Percentiles rank a stretch among this genome's conserved stretches.
phyloP scores from a whole-genome alignment of 495 filamentous ascomycete genomes.

The Xylaria scruposa region DNA sequence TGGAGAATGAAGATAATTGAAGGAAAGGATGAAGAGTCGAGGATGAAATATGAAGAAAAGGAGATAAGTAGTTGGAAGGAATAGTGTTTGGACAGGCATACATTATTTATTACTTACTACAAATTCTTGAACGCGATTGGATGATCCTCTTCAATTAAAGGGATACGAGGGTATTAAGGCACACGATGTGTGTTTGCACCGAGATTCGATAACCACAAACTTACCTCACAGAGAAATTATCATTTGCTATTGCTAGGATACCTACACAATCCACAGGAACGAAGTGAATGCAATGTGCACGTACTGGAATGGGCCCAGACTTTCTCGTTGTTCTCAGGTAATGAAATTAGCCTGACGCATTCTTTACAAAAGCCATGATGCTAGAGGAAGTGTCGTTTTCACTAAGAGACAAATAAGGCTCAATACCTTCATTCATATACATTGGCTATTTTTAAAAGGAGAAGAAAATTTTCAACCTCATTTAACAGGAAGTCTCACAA shows the following conservation, averaged over 20 bases:
- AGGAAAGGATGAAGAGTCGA: neutral
- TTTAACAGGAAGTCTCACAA: neutral
- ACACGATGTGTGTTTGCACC: neutral
- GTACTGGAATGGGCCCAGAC: neutral
- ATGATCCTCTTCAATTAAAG: neutral
- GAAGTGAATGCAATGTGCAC: neutral
- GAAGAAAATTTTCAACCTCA: neutral
- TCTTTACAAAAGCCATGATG: no score
- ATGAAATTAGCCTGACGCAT: neutral
- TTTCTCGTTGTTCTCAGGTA: neutral
- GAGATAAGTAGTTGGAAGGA: neutral
- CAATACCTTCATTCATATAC: no score
- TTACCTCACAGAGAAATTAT: neutral
- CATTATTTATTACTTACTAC: no score
- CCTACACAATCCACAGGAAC: neutral
- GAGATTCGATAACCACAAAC: neutral
- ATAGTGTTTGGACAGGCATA: neutral
- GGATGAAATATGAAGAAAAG: neutral
- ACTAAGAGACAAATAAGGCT: neutral
- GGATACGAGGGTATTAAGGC: neutral
- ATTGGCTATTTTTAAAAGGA: neutral
- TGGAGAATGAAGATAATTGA: neutral
- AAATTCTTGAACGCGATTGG: neutral
- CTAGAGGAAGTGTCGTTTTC: neutral
- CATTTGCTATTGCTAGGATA: neutral